Percentiles rank a stretch among this genome's conserved stretches.
Conservation (phyloP, 805 yeast species). For the Alloascoidea africana region DNA sequence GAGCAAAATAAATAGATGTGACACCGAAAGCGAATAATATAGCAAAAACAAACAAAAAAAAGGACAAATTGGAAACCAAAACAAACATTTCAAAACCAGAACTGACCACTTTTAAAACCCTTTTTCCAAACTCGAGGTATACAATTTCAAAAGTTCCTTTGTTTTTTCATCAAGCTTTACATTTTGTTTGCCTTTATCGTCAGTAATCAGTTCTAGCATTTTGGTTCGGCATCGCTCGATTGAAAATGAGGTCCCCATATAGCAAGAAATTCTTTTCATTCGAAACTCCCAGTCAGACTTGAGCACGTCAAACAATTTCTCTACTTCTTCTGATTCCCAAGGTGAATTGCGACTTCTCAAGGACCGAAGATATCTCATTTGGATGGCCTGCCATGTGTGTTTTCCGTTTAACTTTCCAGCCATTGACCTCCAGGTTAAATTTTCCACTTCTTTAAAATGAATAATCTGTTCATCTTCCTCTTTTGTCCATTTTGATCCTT, state of each 20-base stretch:
- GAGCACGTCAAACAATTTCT: constrained; percentile 6
- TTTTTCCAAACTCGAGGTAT: background rate
- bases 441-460: constrained; percentile 18
- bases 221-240: background rate
- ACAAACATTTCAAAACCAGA: no score
- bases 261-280: background rate
- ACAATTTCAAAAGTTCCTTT: background rate
- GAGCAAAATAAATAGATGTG: no score
- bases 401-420: constrained; percentile 9
- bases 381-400: constrained; percentile 32
- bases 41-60: no score
- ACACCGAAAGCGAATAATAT: no score
- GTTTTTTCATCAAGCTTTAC: background rate
- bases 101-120: background rate
- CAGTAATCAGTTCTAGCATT: background rate
- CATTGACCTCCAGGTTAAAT: constrained; percentile 24
- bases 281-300: background rate
- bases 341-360: constrained; percentile 20
- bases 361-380: constrained; percentile 28
- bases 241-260: background rate
- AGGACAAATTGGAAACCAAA: no score
- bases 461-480: background rate
- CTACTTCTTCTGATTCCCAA: constrained; percentile 22
- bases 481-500: no score
- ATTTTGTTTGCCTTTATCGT: background rate